A percentile compares a stretch with the other conserved stretches of the same genome.
These are phyloP conservation scores for carrot (Daucus carota) DNA, from an alignment of 129 eudicot species.

Conservation along the genomic window DH1_v3.0 NC_030381.2:34290001-34290500, in stretches of 20 bases:
- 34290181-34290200: neutral
- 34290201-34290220: neutral
- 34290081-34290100: neutral
- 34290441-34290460: no score
- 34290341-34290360: neutral
- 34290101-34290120: neutral
- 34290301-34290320: neutral
- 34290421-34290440: slow-evolving; percentile 34
- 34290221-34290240: neutral
- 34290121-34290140: neutral
- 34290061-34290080: no score
- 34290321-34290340: neutral
- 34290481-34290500: slow-evolving; percentile 31
- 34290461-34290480: no score
- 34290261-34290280: neutral
- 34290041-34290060: no score
- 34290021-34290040: no score
- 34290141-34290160: neutral
- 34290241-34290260: neutral
- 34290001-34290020: no score
- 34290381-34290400: neutral
- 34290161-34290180: slow-evolving; percentile 5
- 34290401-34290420: neutral
- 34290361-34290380: neutral
- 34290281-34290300: neutral